Base-by-base conservation (phyloP, 495 filamentous ascomycete species). In the Neurospora sp. region DNA sequence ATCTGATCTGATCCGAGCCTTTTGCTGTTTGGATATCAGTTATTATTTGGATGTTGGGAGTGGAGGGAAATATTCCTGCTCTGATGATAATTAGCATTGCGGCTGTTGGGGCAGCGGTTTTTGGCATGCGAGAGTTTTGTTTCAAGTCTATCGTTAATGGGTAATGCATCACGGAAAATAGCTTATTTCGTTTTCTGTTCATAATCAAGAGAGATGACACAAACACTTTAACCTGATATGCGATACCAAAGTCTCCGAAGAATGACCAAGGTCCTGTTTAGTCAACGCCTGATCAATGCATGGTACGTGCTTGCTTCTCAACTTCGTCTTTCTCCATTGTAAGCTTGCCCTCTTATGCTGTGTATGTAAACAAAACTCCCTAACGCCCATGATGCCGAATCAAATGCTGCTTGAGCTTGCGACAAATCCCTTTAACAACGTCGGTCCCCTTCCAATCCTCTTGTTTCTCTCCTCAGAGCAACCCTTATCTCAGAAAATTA, bases 1-100 rank as follows among this genome's bases (percentile, higher is more conserved):
- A 96, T 99, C 72, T 62, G 27, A 62, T 62, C 40, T 62, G 27
- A 62, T 62, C 38, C 42, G 39, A 71, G 48, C 71, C 72, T 39
- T 71, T 18, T 27, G 69, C 35, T 31, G 41, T 35, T 39, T 31
- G 18, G 41, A 20, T 23, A 69, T 39, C 54, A n/a, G 39, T 37
- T 37, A 10, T 48, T 59, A 8, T 71, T 42, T 71, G 70, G 35
- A 5, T 11, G 23, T 31, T 18, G 2, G 12, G 14, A 31, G 42
- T 1, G 10, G 12, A 27, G 54, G 7, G 12, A 14, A 9, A 14
- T 62, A 62, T 31, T 62, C 27, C 54, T 35, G 12, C 54, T 62
- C 54, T 62, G 27, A 62, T 62, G 54, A 62, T 62, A 62, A 62
- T 62, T 62, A 31, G 54, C 54, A 62, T 62, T 62, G 54, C 54